Evolutionary conservation across 768 basidiomycete genomes (phyloP), one percentile per base, ranked within the genome.

Genomic region (Termitomyces sp.): DNA sequence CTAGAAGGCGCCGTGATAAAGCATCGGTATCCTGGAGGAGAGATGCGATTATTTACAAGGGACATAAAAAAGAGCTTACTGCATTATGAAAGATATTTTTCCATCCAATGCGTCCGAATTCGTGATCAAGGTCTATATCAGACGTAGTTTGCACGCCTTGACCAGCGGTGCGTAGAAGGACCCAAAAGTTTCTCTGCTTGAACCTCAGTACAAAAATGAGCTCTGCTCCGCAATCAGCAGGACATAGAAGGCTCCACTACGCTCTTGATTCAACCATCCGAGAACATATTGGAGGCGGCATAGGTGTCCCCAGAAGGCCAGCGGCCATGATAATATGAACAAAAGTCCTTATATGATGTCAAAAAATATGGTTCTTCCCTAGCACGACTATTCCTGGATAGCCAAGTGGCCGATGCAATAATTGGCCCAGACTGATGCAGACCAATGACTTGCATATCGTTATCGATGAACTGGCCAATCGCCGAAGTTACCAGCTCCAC

Each of bases 241-340:
- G 50, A 18, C 50, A 41, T 27, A 40, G 3, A 42, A 51, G 7
- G 40, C 50, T 22, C 40, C 41, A 7, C 12, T 13, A 22, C 41
- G 41, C 32, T 52, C 50, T 11, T 52, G 50, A 13, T 31, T 13
- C 11, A 52, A 32, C 50, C 50, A 52, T 1, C 40, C 50, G 16
- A 43, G 18, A 12, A 52, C 50, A 22, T 52, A n/a, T 16, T 52
- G 35, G 27, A 6, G 0, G 51, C 31, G 3, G 32, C 22, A 15
- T 52, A 52, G 1, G 32, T 52, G 32, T 52, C 51, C 18, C 40
- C 51, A n/a, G 35, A n/a, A 22, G 29, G 40, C 51, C 51, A 52
- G 4, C 16, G 41, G 22, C 16, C 40, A 7, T 43, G 40, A 32
- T 23, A 42, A 25, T 44, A 18, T 0, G 20, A 20, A 15, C 51